Evolutionary conservation across 129 eudicot genomes (phyloP).

Genomic region (Erigeron canadensis): DNA sequence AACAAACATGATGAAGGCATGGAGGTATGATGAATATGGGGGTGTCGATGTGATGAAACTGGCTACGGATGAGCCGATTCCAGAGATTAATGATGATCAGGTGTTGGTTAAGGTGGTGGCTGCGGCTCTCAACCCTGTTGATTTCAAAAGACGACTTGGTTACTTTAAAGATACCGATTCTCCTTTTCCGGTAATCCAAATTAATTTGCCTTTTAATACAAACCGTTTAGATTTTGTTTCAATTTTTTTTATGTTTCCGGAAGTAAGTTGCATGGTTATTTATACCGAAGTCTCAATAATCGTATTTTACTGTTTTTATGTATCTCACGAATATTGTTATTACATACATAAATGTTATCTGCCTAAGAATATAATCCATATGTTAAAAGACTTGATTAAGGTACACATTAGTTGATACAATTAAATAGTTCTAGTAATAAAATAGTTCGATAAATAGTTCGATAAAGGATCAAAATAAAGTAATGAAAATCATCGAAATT

Average conservation of each 20-base stretch:
- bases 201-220: neutral
- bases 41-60: conserved; percentile 73
- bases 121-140: conserved; percentile 94
- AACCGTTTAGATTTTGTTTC: neutral
- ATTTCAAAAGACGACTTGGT: conserved; percentile 75
- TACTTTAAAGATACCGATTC: conserved; percentile 82
- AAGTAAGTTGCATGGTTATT: conserved; percentile 1
- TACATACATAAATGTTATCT: too few species aligned
- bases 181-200: conserved; percentile 92
- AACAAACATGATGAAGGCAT: conserved; percentile 73
- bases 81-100: conserved; percentile 69
- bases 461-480: too few species aligned
- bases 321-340: too few species aligned
- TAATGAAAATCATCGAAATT: too few species aligned
- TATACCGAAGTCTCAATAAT: too few species aligned
- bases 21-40: conserved; percentile 82
- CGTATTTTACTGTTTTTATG: too few species aligned
- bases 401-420: too few species aligned
- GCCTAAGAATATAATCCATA: too few species aligned
- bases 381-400: too few species aligned
- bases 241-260: neutral
- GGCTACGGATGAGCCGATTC: conserved; percentile 49
- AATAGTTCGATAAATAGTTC: too few species aligned
- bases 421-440: too few species aligned
- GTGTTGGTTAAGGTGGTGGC: conserved; percentile 81